Percentiles rank a stretch among this genome's conserved stretches.
These are phyloP conservation scores for Phialophora tarda DNA, from an alignment of 2,329 filamentous ascomycete species.

Conservation along the genomic window DNA sequence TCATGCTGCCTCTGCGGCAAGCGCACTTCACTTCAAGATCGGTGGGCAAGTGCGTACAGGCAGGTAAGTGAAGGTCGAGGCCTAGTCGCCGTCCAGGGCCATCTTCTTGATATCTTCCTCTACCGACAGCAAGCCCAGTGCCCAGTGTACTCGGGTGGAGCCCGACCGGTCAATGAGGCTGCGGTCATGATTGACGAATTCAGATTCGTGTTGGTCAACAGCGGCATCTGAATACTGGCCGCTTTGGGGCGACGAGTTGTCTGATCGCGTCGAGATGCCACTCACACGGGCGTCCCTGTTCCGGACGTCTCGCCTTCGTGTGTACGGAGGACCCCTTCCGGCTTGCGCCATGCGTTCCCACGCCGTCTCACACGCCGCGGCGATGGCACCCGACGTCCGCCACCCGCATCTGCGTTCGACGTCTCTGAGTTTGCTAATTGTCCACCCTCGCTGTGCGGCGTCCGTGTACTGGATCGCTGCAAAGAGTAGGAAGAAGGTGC, in stretches of 20 bases:
- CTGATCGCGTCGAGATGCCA: conserved; percentile 50
- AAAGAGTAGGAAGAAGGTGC: conserved; percentile 82
- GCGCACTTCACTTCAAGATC: background rate
- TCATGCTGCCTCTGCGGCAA: conserved; percentile 1
- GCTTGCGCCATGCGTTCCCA: conserved; percentile 66
- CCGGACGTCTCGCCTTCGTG: conserved; percentile 47
- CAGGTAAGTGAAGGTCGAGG: background rate
- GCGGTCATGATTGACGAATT: conserved; percentile 51
- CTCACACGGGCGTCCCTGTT: conserved; percentile 37
- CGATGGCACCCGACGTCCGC: conserved; percentile 81
- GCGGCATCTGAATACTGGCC: conserved; percentile 16
- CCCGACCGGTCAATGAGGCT: conserved; percentile 66
- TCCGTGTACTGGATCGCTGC: conserved; percentile 80
- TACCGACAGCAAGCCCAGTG: conserved; percentile 77
- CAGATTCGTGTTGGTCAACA: conserved; percentile 37
- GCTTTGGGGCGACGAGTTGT: conserved; percentile 51
- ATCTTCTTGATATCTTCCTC: conserved; percentile 74
- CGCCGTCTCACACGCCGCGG: conserved; percentile 78
- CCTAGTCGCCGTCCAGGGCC: conserved; percentile 52
- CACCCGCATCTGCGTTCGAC: conserved; percentile 83
- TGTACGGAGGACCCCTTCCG: conserved; percentile 77
- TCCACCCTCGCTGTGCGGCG: conserved; percentile 75
- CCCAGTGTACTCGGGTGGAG: conserved; percentile 71
- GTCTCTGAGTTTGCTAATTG: conserved; percentile 73
- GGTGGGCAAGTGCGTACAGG: background rate